Conservation (phyloP, 805 yeast genomes). For the Nakazawaea pomicola region DNA sequence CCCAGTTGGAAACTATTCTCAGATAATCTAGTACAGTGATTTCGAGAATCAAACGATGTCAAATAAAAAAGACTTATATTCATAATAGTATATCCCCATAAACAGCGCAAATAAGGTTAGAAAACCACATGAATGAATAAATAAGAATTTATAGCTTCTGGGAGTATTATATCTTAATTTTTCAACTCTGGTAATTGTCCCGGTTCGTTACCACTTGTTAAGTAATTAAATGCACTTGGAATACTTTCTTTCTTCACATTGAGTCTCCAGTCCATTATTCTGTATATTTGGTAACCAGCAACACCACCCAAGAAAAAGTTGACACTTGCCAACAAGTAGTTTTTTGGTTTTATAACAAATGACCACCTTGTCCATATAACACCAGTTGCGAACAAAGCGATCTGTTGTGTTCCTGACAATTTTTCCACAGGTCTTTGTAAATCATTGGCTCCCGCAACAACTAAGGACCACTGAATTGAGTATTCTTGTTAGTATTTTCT, state of each 20-base stretch:
- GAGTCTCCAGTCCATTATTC: conserved; percentile 66
- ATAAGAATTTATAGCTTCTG: too few relatives aligned
- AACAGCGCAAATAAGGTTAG: too few relatives aligned
- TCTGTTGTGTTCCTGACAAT: conserved; percentile 83
- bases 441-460: conserved; percentile 87
- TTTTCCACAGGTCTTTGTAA: conserved; percentile 87
- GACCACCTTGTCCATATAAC: conserved; percentile 99
- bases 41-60: too few relatives aligned
- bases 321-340: conserved; percentile 82
- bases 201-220: conserved; percentile 40
- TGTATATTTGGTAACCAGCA: conserved; percentile 75
- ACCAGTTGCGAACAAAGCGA: conserved; percentile 87
- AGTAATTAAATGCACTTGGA: conserved; percentile 51
- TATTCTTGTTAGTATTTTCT: conserved; percentile 3
- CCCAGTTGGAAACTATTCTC: too few relatives aligned
- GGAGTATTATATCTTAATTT: too few relatives aligned
- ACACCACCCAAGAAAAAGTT: conserved; percentile 90
- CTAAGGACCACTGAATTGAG: conserved; percentile 77
- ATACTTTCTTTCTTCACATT: conserved; percentile 54
- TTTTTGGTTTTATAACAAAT: conserved; percentile 84
- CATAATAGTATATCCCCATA: too few relatives aligned
- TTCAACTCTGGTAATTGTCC: neutral
- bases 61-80: too few relatives aligned
- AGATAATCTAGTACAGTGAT: too few relatives aligned
- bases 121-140: too few relatives aligned